Evolutionary conservation across 116 monocot species (phyloP), one percentile per base, ranked within the genome.

Genomic region (Thalassia testudinum): DNA sequence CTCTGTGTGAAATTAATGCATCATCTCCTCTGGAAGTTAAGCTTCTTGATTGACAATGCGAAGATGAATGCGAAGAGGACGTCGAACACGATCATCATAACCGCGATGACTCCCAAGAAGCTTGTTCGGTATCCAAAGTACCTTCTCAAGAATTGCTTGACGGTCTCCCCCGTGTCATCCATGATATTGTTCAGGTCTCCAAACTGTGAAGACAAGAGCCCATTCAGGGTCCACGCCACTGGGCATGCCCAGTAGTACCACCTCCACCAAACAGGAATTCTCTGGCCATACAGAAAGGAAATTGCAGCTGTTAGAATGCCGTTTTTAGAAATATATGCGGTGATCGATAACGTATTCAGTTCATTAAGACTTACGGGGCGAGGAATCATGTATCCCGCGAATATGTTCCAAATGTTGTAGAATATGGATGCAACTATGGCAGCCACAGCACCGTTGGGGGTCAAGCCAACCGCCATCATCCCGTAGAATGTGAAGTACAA

Each of bases 231-330:
- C 93, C 93, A 93, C 1, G 81, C 63, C 0, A 87, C 69, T 0
- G 93, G 93, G 50, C 87, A 87, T 12, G 72, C 81, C 84, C 80
- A 93, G 30, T 62, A 80, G 20, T 87, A 87, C 92, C 92, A 92
- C 49, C 87, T 75, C 92, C 87, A 92, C 92, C 93, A 93, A 5
- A 78, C 62, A 14, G 93, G 93, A 53, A 93, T 81, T 24, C 74
- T 83, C 93, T 93, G 87, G 7, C 10, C n/a, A n/a, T n/a, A n/a
- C n/a, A n/a, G n/a, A n/a, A n/a, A n/a, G n/a, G n/a, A n/a, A n/a
- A n/a, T 21, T 13, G 12, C 4, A 12, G 0, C 10, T 6, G 25
- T 29, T 49, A 12, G 24, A 43, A 58, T 42, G 13, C 7, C 12
- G 14, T 7, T 17, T 8, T 8, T 23, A 37, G 12, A 38, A 37